These are phyloP conservation scores for Tylopilus intermedius DNA, from an alignment of 768 basidiomycete genomes.

Conservation along the genomic window DNA sequence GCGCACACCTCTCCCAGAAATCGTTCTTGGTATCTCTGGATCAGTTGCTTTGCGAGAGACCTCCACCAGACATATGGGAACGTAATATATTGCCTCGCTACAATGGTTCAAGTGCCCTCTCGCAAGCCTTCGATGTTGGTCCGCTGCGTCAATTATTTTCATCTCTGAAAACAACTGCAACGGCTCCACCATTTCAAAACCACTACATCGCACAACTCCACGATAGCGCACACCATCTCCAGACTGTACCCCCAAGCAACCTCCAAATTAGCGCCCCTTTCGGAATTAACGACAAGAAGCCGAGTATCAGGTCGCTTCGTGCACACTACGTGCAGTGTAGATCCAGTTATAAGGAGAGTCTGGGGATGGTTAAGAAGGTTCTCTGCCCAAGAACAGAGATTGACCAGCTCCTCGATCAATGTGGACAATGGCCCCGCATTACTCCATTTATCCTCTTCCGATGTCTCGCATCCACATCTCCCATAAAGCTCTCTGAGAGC, in stretches of 20 bases:
- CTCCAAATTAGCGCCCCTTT: too few relatives aligned
- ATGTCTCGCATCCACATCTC: slow-evolving; percentile 23
- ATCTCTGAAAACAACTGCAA: not conserved
- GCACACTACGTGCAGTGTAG: not conserved
- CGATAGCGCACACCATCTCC: not conserved
- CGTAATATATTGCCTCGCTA: too few relatives aligned
- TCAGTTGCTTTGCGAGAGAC: too few relatives aligned
- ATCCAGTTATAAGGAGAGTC: not conserved
- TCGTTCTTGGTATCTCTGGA: too few relatives aligned
- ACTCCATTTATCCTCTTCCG: slow-evolving; percentile 25
- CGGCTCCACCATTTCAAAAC: not conserved
- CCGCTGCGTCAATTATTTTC: not conserved
- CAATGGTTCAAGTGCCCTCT: too few relatives aligned
- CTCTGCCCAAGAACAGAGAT: slow-evolving; percentile 11
- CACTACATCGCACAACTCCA: not conserved
- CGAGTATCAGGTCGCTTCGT: not conserved
- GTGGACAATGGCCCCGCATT: slow-evolving; percentile 36
- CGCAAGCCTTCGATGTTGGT: too few relatives aligned
- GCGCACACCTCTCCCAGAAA: too few relatives aligned
- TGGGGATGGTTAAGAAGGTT: not conserved
- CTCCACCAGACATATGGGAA: too few relatives aligned
- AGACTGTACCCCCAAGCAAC: too few relatives aligned
- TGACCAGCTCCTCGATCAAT: slow-evolving; percentile 13
- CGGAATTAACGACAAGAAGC: slow-evolving; percentile 6
- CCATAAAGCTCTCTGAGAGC: not conserved